A percentile compares a stretch with the other conserved stretches of the same genome.
These are phyloP conservation scores for Scheffersomyces amazonensis DNA, from an alignment of 805 yeast genomes.

Conservation along the genomic window DNA sequence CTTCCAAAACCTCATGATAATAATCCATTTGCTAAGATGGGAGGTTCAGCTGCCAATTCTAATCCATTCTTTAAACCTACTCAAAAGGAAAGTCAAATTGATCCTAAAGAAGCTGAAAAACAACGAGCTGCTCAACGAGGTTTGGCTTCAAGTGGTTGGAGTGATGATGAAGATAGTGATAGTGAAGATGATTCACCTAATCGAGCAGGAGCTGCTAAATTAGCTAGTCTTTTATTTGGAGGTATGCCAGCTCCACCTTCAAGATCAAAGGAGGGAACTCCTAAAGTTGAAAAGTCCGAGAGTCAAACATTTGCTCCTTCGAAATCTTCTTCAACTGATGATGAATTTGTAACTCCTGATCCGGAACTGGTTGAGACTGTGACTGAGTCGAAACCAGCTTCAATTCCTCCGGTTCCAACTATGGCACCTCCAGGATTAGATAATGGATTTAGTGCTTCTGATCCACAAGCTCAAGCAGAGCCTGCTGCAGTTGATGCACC, in stretches of 20 bases:
- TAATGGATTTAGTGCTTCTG: too few species aligned
- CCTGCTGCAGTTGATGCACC: slow-evolving; percentile 8
- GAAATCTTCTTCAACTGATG: slow-evolving; percentile 1
- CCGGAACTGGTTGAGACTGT: too few species aligned
- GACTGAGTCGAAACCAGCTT: too few species aligned
- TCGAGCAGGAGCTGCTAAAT: slow-evolving; percentile 53
- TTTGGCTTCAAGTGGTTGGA: slow-evolving; percentile 44
- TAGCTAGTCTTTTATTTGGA: slow-evolving; percentile 52
- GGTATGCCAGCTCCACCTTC: slow-evolving; percentile 44
- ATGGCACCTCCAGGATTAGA: too few species aligned
- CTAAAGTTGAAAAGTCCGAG: slow-evolving; percentile 6
- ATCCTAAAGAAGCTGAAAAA: slow-evolving; percentile 58
- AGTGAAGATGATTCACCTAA: slow-evolving; percentile 51
- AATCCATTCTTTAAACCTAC: slow-evolving; percentile 62
- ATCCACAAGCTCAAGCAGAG: slow-evolving; percentile 5
- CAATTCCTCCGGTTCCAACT: too few species aligned
- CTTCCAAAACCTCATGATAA: slow-evolving; percentile 29
- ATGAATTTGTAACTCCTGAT: slow-evolving; percentile 1
- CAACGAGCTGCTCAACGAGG: slow-evolving; percentile 75
- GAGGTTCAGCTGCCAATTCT: slow-evolving; percentile 5
- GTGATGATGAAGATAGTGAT: slow-evolving; percentile 39
- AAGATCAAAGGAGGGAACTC: slow-evolving; percentile 11
- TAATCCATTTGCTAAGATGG: slow-evolving; percentile 50
- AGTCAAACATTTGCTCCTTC: not conserved
- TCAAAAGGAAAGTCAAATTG: slow-evolving; percentile 33